These are phyloP conservation scores for Zarea fungicola DNA, from an alignment of 2,329 filamentous ascomycete species.

Conservation along the genomic window DNA sequence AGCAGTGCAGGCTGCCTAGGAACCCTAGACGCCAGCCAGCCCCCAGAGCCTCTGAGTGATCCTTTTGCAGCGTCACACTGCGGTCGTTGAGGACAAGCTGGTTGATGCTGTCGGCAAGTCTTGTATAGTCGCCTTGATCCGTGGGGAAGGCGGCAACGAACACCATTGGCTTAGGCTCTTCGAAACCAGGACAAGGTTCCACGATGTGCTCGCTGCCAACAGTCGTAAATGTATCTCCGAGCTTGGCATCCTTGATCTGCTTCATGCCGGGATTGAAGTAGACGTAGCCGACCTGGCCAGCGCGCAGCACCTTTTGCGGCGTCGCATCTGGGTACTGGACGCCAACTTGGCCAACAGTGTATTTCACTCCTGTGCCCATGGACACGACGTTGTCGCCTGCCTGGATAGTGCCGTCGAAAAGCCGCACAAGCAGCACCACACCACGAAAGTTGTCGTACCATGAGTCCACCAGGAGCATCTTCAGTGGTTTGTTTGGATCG, in stretches of 20 bases:
- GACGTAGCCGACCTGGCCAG: slow-evolving; percentile 93
- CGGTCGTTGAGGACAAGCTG: slow-evolving; percentile 93
- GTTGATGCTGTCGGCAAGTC: slow-evolving; percentile 88
- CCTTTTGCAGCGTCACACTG: slow-evolving; percentile 89
- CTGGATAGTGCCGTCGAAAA: slow-evolving; percentile 82
- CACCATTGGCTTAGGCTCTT: slow-evolving; percentile 97
- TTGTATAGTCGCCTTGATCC: slow-evolving; percentile 79
- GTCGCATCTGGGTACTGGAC: slow-evolving; percentile 92
- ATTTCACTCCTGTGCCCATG: slow-evolving; percentile 81
- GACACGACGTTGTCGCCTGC: slow-evolving; percentile 84
- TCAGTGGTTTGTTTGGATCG: slow-evolving; percentile 65
- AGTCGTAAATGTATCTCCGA: slow-evolving; percentile 90
- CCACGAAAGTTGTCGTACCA: slow-evolving; percentile 98
- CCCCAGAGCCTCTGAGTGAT: slow-evolving; percentile 87
- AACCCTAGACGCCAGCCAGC: slow-evolving; percentile 94
- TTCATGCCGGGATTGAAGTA: slow-evolving; percentile 99
- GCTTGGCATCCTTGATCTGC: slow-evolving; percentile 87
- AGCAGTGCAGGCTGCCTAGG: slow-evolving; percentile 93
- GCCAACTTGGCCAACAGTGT: slow-evolving; percentile 91
- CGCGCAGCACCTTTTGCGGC: slow-evolving; percentile 71
- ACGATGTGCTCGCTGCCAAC: slow-evolving; percentile 72
- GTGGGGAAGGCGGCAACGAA: slow-evolving; percentile 96
- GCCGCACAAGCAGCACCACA: slow-evolving; percentile 81
- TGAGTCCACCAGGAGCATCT: slow-evolving; percentile 87
- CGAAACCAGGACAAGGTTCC: slow-evolving; percentile 81